A percentile compares a stretch with the other conserved stretches of the same genome.
These are phyloP conservation scores for Stemphylium beticola DNA, from an alignment of 2,329 filamentous ascomycete genomes.

Conservation along the genomic window DNA sequence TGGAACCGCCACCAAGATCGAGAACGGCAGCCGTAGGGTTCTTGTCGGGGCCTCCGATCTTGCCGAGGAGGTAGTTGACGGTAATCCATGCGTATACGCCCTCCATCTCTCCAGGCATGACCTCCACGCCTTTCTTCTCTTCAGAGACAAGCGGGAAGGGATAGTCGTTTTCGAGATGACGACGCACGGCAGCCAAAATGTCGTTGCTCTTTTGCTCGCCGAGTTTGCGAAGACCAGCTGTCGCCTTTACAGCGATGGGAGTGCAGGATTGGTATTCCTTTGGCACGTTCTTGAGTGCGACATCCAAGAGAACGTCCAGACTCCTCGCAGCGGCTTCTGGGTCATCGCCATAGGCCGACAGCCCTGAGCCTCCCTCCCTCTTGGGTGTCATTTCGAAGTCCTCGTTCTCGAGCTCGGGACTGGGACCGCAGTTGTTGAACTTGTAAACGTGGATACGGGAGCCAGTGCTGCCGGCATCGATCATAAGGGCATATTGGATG, in stretches of 20 bases:
- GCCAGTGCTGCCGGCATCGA: constrained; percentile 96
- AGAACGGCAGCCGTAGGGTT: constrained; percentile 92
- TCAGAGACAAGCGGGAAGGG: constrained; percentile 92
- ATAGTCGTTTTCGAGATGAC: constrained; percentile 83
- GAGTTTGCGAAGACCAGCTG: constrained; percentile 87
- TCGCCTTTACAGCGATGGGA: constrained; percentile 96
- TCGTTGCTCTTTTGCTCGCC: constrained; percentile 79
- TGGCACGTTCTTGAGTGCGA: constrained; percentile 83
- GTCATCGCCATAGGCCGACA: constrained; percentile 88
- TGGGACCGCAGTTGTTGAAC: constrained; percentile 97
- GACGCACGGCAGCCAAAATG: constrained; percentile 84
- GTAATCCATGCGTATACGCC: constrained; percentile 99
- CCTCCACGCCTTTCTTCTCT: constrained; percentile 85
- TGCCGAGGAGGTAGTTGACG: constrained; percentile 96
- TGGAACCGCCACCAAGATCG: constrained; percentile 94
- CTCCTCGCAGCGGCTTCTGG: constrained; percentile 87
- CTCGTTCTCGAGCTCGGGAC: constrained; percentile 93
- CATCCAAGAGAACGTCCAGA: constrained; percentile 84
- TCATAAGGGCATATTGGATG: constrained; percentile 97
- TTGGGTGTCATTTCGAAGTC: constrained; percentile 93
- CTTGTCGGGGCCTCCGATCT: constrained; percentile 92
- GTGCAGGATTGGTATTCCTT: constrained; percentile 90
- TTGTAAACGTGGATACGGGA: constrained; percentile 98
- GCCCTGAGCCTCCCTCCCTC: constrained; percentile 74
- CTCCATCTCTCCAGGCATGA: constrained; percentile 98